A percentile compares a stretch with the other conserved stretches of the same genome.
Conservation (phyloP, 805 yeast genomes). For the Phaffomyces opuntiae region DNA sequence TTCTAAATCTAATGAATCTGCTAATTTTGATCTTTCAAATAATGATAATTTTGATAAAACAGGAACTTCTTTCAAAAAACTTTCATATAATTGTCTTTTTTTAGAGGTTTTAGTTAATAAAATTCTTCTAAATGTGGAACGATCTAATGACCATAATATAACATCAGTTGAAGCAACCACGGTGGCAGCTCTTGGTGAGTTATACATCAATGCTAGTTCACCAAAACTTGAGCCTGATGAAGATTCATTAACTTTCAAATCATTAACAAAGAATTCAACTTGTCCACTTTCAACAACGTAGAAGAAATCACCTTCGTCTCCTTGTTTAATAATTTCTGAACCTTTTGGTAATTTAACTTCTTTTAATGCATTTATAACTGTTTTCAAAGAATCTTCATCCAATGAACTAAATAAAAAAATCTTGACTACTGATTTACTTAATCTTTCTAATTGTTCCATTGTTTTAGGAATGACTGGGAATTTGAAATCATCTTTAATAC, state of each 20-base stretch:
- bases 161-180: slow-evolving; percentile 67
- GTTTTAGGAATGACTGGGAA: slow-evolving; percentile 64
- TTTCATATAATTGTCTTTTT: slow-evolving; percentile 86
- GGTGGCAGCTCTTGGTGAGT: slow-evolving; percentile 96
- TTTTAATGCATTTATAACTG: slow-evolving; percentile 78
- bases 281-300: slow-evolving; percentile 80
- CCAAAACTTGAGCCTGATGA: slow-evolving; percentile 91
- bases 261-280: slow-evolving; percentile 73
- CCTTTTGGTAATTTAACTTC: slow-evolving; percentile 58
- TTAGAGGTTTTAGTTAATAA: slow-evolving; percentile 84
- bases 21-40: slow-evolving; percentile 84
- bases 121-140: slow-evolving; percentile 87
- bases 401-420: slow-evolving; percentile 82
- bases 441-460: slow-evolving; percentile 55
- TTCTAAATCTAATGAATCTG: slow-evolving; percentile 87
- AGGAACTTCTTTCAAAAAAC: slow-evolving; percentile 79
- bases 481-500: slow-evolving; percentile 58
- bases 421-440: slow-evolving; percentile 64
- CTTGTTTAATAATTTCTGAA: slow-evolving; percentile 72
- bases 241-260: slow-evolving; percentile 58
- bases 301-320: slow-evolving; percentile 91
- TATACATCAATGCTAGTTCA: slow-evolving; percentile 95
- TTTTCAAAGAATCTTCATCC: slow-evolving; percentile 67
- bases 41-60: slow-evolving; percentile 64
- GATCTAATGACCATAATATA: slow-evolving; percentile 86